These are phyloP conservation scores for Exophiala oligosperma DNA, from an alignment of 2,329 filamentous ascomycete species.

Conservation along the genomic window DNA sequence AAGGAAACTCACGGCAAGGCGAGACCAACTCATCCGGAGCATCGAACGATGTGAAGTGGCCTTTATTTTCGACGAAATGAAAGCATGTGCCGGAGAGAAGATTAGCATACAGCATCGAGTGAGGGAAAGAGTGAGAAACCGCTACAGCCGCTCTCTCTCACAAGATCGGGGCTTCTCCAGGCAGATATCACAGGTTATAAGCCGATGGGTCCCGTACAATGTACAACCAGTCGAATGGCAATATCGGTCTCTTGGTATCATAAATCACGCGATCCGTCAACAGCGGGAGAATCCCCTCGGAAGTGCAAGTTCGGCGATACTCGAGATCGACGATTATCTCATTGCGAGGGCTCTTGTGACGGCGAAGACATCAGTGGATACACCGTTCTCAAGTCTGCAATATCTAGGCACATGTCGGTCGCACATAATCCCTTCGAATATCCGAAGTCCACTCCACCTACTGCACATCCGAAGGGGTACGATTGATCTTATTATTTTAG, in stretches of 20 bases:
- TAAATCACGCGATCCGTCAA: neutral
- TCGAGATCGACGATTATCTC: neutral
- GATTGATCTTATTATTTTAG: neutral
- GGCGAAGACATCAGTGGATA: too few species aligned
- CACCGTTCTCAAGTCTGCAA: neutral
- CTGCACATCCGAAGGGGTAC: neutral
- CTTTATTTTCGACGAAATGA: neutral
- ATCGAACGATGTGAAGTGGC: conserved; percentile 1
- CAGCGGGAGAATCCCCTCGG: neutral
- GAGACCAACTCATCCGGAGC: neutral
- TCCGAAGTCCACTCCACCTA: neutral
- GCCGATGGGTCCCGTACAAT: neutral
- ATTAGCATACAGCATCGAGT: too few species aligned
- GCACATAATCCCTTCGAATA: conserved; percentile 1
- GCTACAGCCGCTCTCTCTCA: neutral
- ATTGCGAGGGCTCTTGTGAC: neutral
- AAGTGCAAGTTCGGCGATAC: neutral
- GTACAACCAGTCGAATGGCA: neutral
- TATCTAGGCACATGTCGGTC: neutral
- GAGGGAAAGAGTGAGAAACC: neutral
- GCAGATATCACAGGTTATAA: neutral
- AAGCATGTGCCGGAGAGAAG: neutral
- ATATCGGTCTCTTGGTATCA: neutral
- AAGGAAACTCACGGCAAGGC: neutral
- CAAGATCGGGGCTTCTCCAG: neutral